Conservation (phyloP, 2,329 filamentous ascomycete genomes). For the Phaeophleospora eucalypticola region DNA sequence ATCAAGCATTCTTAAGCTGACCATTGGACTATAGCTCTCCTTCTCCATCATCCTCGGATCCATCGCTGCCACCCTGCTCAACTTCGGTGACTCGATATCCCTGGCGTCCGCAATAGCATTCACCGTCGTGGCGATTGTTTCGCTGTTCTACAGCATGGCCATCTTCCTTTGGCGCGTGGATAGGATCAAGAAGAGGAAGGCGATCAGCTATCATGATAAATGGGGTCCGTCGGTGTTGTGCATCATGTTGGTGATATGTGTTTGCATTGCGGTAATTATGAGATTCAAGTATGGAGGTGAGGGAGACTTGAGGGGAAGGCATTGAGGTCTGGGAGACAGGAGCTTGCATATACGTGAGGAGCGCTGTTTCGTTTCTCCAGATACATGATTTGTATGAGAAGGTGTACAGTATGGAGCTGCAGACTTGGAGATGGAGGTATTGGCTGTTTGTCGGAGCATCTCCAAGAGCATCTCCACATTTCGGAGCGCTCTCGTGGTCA, state of each 20-base stretch:
- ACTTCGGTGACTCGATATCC: slow-evolving; percentile 65
- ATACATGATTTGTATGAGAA: no score
- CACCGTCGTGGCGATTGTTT: slow-evolving; percentile 71
- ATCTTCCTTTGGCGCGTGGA: slow-evolving; percentile 85
- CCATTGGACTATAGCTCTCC: slow-evolving; percentile 63
- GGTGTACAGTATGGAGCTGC: no score
- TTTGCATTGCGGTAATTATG: slow-evolving; percentile 75
- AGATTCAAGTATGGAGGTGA: slow-evolving; percentile 58
- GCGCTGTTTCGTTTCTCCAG: no score
- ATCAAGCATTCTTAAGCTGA: no score
- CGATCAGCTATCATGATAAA: slow-evolving; percentile 88
- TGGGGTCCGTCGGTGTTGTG: slow-evolving; percentile 80
- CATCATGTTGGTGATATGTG: slow-evolving; percentile 64
- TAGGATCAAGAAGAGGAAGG: slow-evolving; percentile 76
- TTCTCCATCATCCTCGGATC: slow-evolving; percentile 92
- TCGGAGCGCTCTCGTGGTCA: no score
- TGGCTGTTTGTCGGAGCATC: no score
- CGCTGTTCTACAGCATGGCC: slow-evolving; percentile 76
- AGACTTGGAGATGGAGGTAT: no score
- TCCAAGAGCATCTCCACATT: no score
- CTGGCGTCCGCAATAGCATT: slow-evolving; percentile 65
- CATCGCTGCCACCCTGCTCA: slow-evolving; percentile 77
- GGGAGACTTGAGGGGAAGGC: slow-evolving; percentile 37
- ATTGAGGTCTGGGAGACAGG: no score
- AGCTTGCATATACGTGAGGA: no score